Base-by-base conservation (phyloP, 139 green algal genomes). In the Pleodorina starrii region DNA sequence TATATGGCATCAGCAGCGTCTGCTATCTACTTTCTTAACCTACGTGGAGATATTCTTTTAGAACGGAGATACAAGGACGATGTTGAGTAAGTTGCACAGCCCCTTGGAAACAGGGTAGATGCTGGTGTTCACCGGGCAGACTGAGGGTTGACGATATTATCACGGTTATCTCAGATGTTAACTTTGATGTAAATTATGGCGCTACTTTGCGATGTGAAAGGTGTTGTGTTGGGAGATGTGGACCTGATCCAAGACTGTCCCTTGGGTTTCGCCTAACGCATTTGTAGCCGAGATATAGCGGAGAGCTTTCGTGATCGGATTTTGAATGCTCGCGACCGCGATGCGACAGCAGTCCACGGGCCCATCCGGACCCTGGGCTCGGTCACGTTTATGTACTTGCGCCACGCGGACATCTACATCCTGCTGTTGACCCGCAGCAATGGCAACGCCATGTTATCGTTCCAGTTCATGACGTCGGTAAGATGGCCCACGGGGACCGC, bases 1-100 rank as follows among this genome's bases (percentile, higher is more conserved):
- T 36, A 14, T 40, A 87, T 87, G 80, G 80, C 80, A 40, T 74
- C 51, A 50, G 59, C 80, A 2, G 87, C 84, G 17, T 92, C 90
- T 74, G 97, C 97, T 6, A 84, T 99, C 5, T 99, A 99, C 82
- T 98, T 99, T 74, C 88, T 99, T 27, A 99, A 98, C 82, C 91
- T 98, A 0, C 91, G 96, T 12, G 98, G 98, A 6, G 98, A 99
- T 80, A 94, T 99, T 11, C 89, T 99, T 2, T 97, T 99, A 40
- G 95, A 98, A 74, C 91, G 98, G 0, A 90, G 92, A 16, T 99
- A 99, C 90, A 91, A 97, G 32, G 97, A 99, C 88, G 97, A 99
- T 86, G 94, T 99, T 2, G 97, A 97, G 96, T 98, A 75, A 93
- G 96, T 92, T n/a, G n/a, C n/a, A n/a, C n/a, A n/a, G n/a, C n/a